These are phyloP conservation scores for Cudoniella acicularis DNA, from an alignment of 495 filamentous ascomycete species.

Conservation along the genomic window DNA sequence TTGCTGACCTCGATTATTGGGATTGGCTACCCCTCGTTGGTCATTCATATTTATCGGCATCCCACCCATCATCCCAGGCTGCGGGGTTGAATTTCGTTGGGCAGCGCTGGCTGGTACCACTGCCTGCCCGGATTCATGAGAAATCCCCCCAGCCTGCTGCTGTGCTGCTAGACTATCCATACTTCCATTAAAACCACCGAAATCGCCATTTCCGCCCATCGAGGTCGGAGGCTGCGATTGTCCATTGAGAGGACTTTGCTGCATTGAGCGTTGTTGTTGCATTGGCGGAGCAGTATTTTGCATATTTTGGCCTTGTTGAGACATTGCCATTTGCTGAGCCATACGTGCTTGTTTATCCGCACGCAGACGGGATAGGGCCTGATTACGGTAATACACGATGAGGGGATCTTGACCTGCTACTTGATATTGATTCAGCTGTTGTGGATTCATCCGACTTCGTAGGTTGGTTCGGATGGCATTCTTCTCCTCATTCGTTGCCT, in stretches of 20 bases:
- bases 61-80: constrained; percentile 35
- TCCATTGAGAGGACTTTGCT: constrained; percentile 28
- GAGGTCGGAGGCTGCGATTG: constrained; percentile 31
- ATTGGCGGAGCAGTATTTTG: constrained; percentile 22
- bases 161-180: constrained; percentile 47
- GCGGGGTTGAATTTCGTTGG: constrained; percentile 30
- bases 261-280: constrained; percentile 30
- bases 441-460: constrained; percentile 26
- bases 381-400: constrained; percentile 36
- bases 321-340: not conserved
- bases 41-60: constrained; percentile 28
- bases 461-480: constrained; percentile 30
- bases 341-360: constrained; percentile 18
- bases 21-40: constrained; percentile 28
- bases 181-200: constrained; percentile 32
- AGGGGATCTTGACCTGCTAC: constrained; percentile 36
- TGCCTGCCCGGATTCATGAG: constrained; percentile 45
- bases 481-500: constrained; percentile 31
- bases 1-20: constrained; percentile 31
- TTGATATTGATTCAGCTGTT: constrained; percentile 32
- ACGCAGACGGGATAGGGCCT: constrained; percentile 30
- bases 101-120: constrained; percentile 41
- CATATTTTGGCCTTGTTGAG: constrained; percentile 15
- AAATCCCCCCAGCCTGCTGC: constrained; percentile 29
- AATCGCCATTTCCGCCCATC: constrained; percentile 33